phyloP scores from a whole-genome alignment of 2,329 filamentous ascomycete genomes.

The Gremmenia infestans region DNA sequence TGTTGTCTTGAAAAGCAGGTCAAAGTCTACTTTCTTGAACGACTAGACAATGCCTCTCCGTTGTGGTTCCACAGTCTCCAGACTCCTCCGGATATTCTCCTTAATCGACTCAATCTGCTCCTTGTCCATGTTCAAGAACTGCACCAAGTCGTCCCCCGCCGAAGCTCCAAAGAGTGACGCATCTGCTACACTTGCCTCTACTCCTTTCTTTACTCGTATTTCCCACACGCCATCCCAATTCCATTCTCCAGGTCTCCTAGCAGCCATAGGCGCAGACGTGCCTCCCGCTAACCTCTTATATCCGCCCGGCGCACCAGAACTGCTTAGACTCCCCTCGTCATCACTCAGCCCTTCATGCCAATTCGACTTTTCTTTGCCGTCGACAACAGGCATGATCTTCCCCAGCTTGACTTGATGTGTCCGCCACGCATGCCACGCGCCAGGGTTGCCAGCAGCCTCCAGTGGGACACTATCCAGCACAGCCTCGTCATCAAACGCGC shows the following conservation, averaged over 20 bases:
- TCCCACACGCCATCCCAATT: constrained; percentile 99
- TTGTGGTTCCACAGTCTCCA: constrained; percentile 36
- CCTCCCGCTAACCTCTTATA: constrained; percentile 18
- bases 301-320: constrained; percentile 9
- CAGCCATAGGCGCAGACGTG: constrained; percentile 12
- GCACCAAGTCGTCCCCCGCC: constrained; percentile 65
- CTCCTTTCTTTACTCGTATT: constrained; percentile 74
- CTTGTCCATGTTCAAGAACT: constrained; percentile 61
- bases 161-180: constrained; percentile 68
- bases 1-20: neutral
- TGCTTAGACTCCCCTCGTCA: constrained; percentile 9
- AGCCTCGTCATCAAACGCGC: constrained; percentile 71
- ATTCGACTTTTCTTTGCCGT: constrained; percentile 6
- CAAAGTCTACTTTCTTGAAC: constrained; percentile 21
- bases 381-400: constrained; percentile 31
- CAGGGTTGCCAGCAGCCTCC: constrained; percentile 79
- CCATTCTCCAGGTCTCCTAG: constrained; percentile 73
- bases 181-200: constrained; percentile 74
- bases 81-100: constrained; percentile 47
- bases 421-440: constrained; percentile 92
- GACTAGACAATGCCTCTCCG: constrained; percentile 21
- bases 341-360: constrained; percentile 15
- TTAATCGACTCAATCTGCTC: constrained; percentile 53
- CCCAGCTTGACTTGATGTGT: constrained; percentile 55
- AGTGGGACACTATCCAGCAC: constrained; percentile 76